Percentiles rank a stretch among this genome's conserved stretches.
phyloP scores from a whole-genome alignment of 2,329 filamentous ascomycete species.

The Cryphonectria nitschkei region DNA sequence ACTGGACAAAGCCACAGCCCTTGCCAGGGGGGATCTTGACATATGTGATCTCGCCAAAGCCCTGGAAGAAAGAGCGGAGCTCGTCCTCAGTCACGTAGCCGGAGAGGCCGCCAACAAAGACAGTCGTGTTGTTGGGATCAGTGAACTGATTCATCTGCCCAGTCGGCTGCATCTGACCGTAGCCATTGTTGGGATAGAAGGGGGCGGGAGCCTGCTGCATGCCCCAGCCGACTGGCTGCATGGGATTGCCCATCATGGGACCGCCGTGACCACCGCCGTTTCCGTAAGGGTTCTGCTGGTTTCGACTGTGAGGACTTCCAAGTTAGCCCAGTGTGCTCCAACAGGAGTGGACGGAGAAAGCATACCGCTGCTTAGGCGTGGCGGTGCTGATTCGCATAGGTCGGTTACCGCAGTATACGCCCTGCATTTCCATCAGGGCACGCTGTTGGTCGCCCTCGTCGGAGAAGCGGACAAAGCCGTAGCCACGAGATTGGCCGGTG shows the following conservation, averaged over 20 bases:
- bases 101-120: constrained; percentile 95
- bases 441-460: constrained; percentile 96
- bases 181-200: constrained; percentile 27
- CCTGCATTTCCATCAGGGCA: constrained; percentile 96
- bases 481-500: constrained; percentile 95
- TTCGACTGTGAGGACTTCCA: constrained; percentile 36
- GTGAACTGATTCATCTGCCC: constrained; percentile 95
- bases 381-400: constrained; percentile 99
- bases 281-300: constrained; percentile 41
- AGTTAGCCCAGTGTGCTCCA: not conserved
- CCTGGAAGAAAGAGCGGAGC: constrained; percentile 99
- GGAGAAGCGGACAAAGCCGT: constrained; percentile 96
- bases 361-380: constrained; percentile 86
- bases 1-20: constrained; percentile 98
- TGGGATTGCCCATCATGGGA: constrained; percentile 43
- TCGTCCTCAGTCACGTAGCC: constrained; percentile 99
- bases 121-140: constrained; percentile 98
- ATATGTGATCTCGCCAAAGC: constrained; percentile 98
- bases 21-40: constrained; percentile 99
- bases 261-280: constrained; percentile 41
- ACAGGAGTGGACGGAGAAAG: constrained; percentile 1
- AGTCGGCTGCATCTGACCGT: constrained; percentile 42
- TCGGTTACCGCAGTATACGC: constrained; percentile 97
- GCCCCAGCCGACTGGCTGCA: constrained; percentile 50
- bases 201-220: constrained; percentile 34